Evolutionary conservation across 306 rosid species (phyloP).

Genomic region (Begonia peltatifolia): DNA sequence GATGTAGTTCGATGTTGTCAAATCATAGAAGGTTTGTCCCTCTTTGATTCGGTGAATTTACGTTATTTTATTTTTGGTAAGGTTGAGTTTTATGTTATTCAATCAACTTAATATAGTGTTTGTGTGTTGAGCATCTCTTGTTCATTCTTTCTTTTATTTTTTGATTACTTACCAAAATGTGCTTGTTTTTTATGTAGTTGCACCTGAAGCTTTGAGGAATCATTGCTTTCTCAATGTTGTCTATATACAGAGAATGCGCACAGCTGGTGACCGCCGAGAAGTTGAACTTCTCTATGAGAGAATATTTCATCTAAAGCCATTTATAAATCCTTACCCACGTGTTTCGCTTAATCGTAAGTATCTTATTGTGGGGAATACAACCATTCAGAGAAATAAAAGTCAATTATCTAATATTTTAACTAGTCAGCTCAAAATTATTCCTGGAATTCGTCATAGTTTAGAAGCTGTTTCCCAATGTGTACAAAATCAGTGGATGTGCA

Average conservation of each 20-base stretch:
- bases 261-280: conserved; percentile 62
- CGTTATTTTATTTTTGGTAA: too few species aligned
- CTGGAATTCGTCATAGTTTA: conserved; percentile 61
- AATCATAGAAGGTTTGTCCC: conserved; percentile 51
- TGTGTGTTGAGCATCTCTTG: not conserved
- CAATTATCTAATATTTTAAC: conserved; percentile 23
- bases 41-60: conserved; percentile 1
- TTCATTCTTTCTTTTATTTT: too few species aligned
- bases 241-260: conserved; percentile 90
- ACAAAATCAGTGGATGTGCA: conserved; percentile 78
- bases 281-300: conserved; percentile 52
- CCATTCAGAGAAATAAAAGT: conserved; percentile 35
- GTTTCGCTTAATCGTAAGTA: conserved; percentile 33
- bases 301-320: conserved; percentile 41
- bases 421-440: conserved; percentile 41
- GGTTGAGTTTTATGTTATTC: not conserved
- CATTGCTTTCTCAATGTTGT: conserved; percentile 62
- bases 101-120: conserved; percentile 2
- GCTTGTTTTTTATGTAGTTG: conserved; percentile 26
- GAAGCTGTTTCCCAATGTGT: conserved; percentile 83
- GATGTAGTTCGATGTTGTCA: conserved; percentile 88
- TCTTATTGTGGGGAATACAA: conserved; percentile 50
- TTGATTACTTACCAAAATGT: conserved; percentile 6
- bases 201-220: conserved; percentile 24
- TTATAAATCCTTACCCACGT: conserved; percentile 65